Percentiles rank a stretch among this genome's conserved stretches.
Evolutionary conservation across 768 basidiomycete species (phyloP).

Genomic region (Royoungia palumana): DNA sequence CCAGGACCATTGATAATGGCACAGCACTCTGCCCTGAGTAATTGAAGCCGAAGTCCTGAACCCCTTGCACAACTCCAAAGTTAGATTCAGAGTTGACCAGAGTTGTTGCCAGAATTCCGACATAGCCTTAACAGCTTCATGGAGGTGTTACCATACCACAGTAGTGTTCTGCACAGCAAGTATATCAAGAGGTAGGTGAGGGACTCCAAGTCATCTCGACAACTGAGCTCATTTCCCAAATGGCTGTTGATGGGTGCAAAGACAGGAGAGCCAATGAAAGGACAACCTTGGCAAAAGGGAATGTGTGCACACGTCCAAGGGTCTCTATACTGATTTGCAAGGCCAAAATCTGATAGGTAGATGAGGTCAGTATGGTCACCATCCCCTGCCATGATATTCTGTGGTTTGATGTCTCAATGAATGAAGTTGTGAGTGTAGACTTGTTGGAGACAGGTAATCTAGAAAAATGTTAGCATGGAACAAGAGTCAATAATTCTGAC

Average conservation of each 20-base stretch:
- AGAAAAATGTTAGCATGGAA: no score
- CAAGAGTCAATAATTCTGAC: no score
- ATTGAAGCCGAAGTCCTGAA: no score
- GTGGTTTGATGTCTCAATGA: conserved; percentile 4
- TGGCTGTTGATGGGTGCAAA: neutral
- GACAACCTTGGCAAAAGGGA: neutral
- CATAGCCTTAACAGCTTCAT: no score
- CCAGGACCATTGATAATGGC: no score
- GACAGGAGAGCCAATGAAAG: neutral
- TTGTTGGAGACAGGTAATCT: neutral
- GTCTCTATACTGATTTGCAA: neutral
- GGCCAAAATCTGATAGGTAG: conserved; percentile 6
- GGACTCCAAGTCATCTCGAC: neutral
- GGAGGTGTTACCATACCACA: no score
- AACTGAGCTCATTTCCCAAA: neutral
- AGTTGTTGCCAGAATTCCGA: no score
- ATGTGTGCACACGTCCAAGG: neutral
- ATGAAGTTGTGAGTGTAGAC: conserved; percentile 1
- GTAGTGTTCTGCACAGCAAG: no score
- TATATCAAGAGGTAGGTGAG: neutral
- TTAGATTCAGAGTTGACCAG: no score
- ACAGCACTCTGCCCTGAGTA: no score
- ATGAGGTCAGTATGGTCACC: neutral
- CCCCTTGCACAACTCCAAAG: no score
- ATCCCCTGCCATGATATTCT: conserved; percentile 4